phyloP scores from a whole-genome alignment of 169 alveolate genomes.

The Eimeria sp. region DNA sequence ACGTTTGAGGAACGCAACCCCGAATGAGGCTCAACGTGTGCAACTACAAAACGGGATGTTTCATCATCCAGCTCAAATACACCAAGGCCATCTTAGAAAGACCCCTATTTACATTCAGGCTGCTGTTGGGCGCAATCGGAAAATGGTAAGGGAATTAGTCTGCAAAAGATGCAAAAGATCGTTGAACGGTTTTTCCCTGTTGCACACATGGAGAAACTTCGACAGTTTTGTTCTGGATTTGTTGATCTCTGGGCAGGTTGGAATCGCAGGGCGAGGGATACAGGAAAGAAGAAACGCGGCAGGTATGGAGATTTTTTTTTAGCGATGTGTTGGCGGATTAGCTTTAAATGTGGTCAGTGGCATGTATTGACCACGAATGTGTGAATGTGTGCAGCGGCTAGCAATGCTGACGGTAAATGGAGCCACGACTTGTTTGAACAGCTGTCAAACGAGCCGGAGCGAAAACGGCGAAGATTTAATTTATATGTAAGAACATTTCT shows the following conservation, averaged over 20 bases:
- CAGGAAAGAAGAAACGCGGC: constrained; percentile 40
- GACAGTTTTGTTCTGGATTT: neutral
- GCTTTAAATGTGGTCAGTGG: neutral
- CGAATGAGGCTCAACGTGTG: constrained; percentile 4
- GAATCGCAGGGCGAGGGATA: constrained; percentile 22
- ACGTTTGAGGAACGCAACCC: neutral
- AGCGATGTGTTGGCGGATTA: neutral
- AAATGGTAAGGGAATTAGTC: constrained; percentile 15
- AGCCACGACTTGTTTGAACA: constrained; percentile 84
- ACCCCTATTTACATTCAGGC: constrained; percentile 2
- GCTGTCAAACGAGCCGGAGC: constrained; percentile 82
- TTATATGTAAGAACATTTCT: constrained; percentile 60
- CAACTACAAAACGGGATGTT: constrained; percentile 18
- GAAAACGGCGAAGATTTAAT: constrained; percentile 68
- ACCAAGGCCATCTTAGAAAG: neutral
- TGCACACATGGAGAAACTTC: too few species aligned
- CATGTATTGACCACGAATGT: neutral
- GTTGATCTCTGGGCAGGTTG: constrained; percentile 2
- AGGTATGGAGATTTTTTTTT: neutral
- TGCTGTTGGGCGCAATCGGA: constrained; percentile 27
- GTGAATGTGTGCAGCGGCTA: constrained; percentile 31
- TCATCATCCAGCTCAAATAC: neutral
- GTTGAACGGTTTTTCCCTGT: neutral
- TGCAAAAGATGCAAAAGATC: neutral
- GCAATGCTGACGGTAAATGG: constrained; percentile 78